These are phyloP conservation scores for Gamarada debralockiae DNA, from an alignment of 495 filamentous ascomycete species.

Conservation along the genomic window DNA sequence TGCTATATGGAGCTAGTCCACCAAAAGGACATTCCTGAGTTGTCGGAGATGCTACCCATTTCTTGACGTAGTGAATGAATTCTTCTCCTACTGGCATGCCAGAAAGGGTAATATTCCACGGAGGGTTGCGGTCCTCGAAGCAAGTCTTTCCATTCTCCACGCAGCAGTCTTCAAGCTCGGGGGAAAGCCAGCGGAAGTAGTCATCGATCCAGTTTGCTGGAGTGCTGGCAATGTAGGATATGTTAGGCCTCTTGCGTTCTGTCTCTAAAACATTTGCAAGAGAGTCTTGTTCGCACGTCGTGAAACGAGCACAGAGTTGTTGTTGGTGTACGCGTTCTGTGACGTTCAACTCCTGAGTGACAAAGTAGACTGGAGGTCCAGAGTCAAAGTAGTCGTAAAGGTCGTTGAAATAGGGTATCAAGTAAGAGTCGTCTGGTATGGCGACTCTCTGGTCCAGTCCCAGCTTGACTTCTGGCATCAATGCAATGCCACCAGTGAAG, in stretches of 20 bases:
- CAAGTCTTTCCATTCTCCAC: slow-evolving; percentile 60
- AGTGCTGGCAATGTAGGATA: slow-evolving; percentile 88
- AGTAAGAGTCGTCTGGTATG: slow-evolving; percentile 86
- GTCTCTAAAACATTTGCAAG: slow-evolving; percentile 85
- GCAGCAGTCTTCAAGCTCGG: slow-evolving; percentile 77
- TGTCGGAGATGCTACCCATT: slow-evolving; percentile 79
- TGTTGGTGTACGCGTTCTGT: slow-evolving; percentile 72
- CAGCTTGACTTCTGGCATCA: slow-evolving; percentile 80
- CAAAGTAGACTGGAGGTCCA: slow-evolving; percentile 95
- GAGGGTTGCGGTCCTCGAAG: slow-evolving; percentile 68
- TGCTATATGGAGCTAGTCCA: slow-evolving; percentile 81
- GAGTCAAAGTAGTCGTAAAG: slow-evolving; percentile 87
- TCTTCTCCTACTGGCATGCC: slow-evolving; percentile 93
- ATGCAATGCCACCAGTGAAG: slow-evolving; percentile 77
- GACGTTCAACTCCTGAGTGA: slow-evolving; percentile 73
- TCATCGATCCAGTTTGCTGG: slow-evolving; percentile 97
- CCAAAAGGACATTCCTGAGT: slow-evolving; percentile 80
- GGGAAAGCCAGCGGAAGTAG: slow-evolving; percentile 93
- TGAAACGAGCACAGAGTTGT: slow-evolving; percentile 87
- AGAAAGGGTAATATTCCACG: slow-evolving; percentile 81
- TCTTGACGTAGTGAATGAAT: slow-evolving; percentile 77
- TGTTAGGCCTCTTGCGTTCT: slow-evolving; percentile 84
- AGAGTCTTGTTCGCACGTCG: slow-evolving; percentile 77
- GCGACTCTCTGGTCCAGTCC: slow-evolving; percentile 93
- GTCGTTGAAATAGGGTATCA: slow-evolving; percentile 94